phyloP scores from a whole-genome alignment of 2,329 filamentous ascomycete species.

The Zymoseptoria ardabiliae region DNA sequence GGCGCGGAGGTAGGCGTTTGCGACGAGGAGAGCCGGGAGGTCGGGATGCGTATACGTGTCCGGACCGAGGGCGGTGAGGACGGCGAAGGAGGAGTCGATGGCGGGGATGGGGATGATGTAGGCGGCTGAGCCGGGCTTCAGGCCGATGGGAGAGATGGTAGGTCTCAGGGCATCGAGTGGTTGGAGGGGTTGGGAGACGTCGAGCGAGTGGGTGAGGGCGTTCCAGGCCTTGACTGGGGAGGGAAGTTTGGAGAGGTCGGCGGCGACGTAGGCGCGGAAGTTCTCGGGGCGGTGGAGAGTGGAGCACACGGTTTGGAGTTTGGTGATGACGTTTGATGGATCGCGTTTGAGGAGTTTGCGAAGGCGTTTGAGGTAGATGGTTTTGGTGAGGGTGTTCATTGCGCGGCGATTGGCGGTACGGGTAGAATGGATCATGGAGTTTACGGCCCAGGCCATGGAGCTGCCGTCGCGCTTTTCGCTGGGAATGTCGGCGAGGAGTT shows the following conservation, averaged over 20 bases:
- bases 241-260: slow-evolving; percentile 65
- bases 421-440: slow-evolving; percentile 75
- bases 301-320: slow-evolving; percentile 68
- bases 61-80: slow-evolving; percentile 67
- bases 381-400: slow-evolving; percentile 75
- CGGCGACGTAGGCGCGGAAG: slow-evolving; percentile 75
- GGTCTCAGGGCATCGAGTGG: slow-evolving; percentile 63
- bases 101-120: slow-evolving; percentile 85
- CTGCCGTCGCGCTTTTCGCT: slow-evolving; percentile 83
- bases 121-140: slow-evolving; percentile 64
- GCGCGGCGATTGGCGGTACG: slow-evolving; percentile 69
- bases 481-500: slow-evolving; percentile 84
- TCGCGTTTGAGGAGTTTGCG: slow-evolving; percentile 72
- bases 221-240: slow-evolving; percentile 77
- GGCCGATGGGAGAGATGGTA: slow-evolving; percentile 68
- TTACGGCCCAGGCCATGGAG: slow-evolving; percentile 52
- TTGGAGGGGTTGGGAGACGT: slow-evolving; percentile 49
- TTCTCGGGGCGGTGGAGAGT: slow-evolving; percentile 78
- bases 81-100: slow-evolving; percentile 83
- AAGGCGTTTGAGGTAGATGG: slow-evolving; percentile 77
- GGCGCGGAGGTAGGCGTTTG: slow-evolving; percentile 82
- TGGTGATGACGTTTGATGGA: slow-evolving; percentile 56
- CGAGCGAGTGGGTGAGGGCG: slow-evolving; percentile 46
- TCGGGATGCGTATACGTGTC: slow-evolving; percentile 67
- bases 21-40: slow-evolving; percentile 78